phyloP scores from a whole-genome alignment of 805 yeast genomes.

The Danielia oregonensis region DNA sequence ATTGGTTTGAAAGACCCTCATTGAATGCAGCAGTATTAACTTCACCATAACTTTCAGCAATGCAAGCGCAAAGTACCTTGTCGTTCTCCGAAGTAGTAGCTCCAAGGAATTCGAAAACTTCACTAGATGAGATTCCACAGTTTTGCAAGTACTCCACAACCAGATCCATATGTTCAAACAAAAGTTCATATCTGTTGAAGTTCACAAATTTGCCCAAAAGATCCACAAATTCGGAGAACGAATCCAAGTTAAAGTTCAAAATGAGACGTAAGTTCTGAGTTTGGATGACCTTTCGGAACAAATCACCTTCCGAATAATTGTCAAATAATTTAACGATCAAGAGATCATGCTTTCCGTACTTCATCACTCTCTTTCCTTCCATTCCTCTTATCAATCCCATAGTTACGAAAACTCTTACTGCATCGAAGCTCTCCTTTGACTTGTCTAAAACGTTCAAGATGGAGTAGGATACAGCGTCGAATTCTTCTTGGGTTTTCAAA shows the following conservation, averaged over 20 bases:
- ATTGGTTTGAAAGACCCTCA: too few relatives aligned
- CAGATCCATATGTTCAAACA: constrained; percentile 9
- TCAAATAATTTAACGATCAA: constrained; percentile 30
- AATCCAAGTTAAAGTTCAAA: constrained; percentile 25
- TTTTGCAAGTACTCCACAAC: constrained; percentile 20
- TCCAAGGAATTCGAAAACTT: constrained; percentile 2
- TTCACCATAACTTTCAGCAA: constrained; percentile 2
- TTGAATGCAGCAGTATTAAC: too few relatives aligned
- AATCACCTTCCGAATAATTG: constrained; percentile 44
- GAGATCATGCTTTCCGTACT: constrained; percentile 23
- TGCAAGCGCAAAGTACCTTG: constrained; percentile 3
- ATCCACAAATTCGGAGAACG: constrained; percentile 23
- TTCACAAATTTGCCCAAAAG: constrained; percentile 34
- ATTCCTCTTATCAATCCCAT: constrained; percentile 59
- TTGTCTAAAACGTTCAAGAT: constrained; percentile 45
- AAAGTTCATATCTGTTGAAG: constrained; percentile 33
- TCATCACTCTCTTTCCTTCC: constrained; percentile 21
- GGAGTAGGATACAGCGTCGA: constrained; percentile 21
- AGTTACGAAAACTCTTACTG: constrained; percentile 60
- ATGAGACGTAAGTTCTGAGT: constrained; percentile 47
- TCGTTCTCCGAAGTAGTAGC: constrained; percentile 4
- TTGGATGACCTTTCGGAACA: constrained; percentile 50
- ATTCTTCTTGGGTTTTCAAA: constrained; percentile 22
- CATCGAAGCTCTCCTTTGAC: constrained; percentile 56
- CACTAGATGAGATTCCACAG: constrained; percentile 1